Evolutionary conservation across 345 rosid species (phyloP).

Genomic region (Adansonia digitata): DNA sequence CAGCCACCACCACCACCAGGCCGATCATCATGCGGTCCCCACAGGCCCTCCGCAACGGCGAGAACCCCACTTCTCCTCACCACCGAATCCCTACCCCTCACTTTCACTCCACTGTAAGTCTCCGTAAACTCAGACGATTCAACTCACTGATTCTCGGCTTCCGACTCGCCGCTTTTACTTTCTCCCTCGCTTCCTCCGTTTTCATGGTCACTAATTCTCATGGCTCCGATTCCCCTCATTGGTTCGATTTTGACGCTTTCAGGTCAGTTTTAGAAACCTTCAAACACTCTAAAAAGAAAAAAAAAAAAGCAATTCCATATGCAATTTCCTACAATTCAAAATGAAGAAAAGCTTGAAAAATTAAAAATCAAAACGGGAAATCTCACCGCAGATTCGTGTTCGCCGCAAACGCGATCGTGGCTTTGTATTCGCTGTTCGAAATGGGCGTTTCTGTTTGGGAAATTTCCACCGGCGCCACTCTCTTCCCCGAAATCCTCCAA

Average conservation of each 20-base stretch:
- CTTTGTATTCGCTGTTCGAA: constrained; percentile 78
- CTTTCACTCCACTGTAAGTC: constrained; percentile 70
- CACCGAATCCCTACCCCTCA: too few species aligned
- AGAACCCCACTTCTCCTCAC: constrained; percentile 44
- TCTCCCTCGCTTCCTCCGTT: constrained; percentile 75
- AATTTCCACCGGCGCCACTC: constrained; percentile 57
- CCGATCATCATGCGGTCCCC: constrained; percentile 59
- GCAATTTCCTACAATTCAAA: too few species aligned
- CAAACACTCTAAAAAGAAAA: too few species aligned
- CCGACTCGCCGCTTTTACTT: constrained; percentile 69
- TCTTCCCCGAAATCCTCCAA: constrained; percentile 78
- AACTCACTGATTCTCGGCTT: constrained; percentile 64
- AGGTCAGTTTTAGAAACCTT: too few species aligned
- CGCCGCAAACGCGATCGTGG: constrained; percentile 80
- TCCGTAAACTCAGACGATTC: constrained; percentile 78
- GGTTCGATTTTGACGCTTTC: constrained; percentile 92
- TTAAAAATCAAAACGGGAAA: neutral
- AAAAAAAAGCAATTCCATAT: too few species aligned
- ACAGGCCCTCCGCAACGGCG: constrained; percentile 60
- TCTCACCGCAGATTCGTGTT: constrained; percentile 49
- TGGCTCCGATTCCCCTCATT: constrained; percentile 52
- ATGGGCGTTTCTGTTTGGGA: constrained; percentile 83
- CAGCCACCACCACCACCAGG: neutral
- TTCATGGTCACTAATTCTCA: constrained; percentile 81
- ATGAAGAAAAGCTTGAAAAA: neutral